These are phyloP conservation scores for Talaromyces verruculosus DNA, from an alignment of 2,329 filamentous ascomycete species.

Conservation along the genomic window DNA sequence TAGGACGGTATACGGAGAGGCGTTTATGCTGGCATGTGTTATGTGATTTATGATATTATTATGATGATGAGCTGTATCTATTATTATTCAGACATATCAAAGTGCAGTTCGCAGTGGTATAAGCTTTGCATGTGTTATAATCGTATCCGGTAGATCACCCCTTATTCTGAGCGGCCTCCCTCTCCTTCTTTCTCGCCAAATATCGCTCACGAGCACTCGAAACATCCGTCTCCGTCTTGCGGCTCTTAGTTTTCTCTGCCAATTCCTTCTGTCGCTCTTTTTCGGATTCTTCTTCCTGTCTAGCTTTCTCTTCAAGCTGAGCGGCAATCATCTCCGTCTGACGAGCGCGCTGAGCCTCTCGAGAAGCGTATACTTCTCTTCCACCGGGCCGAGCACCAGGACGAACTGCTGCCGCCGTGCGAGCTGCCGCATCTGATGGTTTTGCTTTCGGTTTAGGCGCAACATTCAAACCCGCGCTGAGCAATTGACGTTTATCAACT, in stretches of 20 bases:
- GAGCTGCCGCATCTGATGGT: conserved; percentile 1
- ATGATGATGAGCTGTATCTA: conserved; percentile 9
- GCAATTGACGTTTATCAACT: conserved; percentile 63
- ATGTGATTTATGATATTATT: conserved; percentile 17
- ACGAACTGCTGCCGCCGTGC: conserved; percentile 24
- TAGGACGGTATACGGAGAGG: background rate
- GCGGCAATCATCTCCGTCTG: conserved; percentile 62
- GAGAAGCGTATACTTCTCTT: conserved; percentile 38
- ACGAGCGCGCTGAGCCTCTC: conserved; percentile 51
- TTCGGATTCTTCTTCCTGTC: conserved; percentile 59
- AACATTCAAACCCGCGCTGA: conserved; percentile 62
- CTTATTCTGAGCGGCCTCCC: conserved; percentile 29
- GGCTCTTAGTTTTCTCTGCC: conserved; percentile 58
- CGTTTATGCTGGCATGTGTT: conserved; percentile 5
- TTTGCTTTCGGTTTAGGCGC: conserved; percentile 53
- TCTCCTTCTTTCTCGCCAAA: conserved; percentile 59
- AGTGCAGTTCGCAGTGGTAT: background rate
- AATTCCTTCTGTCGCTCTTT: conserved; percentile 54
- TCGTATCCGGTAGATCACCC: background rate
- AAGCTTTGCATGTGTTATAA: background rate
- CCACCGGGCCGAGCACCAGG: conserved; percentile 23
- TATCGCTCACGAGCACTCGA: conserved; percentile 62
- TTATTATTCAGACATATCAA: background rate
- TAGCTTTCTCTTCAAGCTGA: conserved; percentile 58
- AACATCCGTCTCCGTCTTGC: conserved; percentile 59